Percentiles rank a stretch among this genome's conserved stretches.
Evolutionary conservation across 2,329 filamentous ascomycete genomes (phyloP).

Genomic region (Alternaria postmessia): DNA sequence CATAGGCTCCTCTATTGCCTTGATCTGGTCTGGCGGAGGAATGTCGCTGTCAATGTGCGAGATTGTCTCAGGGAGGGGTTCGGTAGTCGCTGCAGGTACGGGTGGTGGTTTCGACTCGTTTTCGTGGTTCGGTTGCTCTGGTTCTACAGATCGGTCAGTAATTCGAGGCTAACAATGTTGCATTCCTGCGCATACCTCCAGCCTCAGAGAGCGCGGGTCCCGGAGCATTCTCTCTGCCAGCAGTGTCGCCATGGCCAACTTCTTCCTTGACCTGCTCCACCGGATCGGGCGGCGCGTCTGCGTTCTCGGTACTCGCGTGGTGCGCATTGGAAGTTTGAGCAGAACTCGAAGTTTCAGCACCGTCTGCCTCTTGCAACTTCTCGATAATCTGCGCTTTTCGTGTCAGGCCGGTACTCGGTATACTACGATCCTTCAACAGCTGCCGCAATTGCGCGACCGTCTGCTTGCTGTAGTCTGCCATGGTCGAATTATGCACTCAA

Average conservation of each 20-base stretch:
- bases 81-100: conserved; percentile 25
- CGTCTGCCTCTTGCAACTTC: conserved; percentile 50
- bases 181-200: conserved; percentile 27
- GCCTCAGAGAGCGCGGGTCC: conserved; percentile 30
- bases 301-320: conserved; percentile 5
- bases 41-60: conserved; percentile 35
- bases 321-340: not conserved
- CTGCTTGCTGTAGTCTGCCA: conserved; percentile 56
- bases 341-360: conserved; percentile 11
- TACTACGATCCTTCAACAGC: conserved; percentile 57
- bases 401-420: conserved; percentile 56
- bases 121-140: conserved; percentile 8
- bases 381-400: conserved; percentile 60
- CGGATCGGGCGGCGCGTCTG: conserved; percentile 14
- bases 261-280: conserved; percentile 15
- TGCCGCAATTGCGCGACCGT: conserved; percentile 58
- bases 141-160: conserved; percentile 22
- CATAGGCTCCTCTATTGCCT: conserved; percentile 21
- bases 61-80: conserved; percentile 27
- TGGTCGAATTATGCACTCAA: conserved; percentile 19
- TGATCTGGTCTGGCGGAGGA: conserved; percentile 21
- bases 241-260: conserved; percentile 3
- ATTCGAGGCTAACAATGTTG: not conserved
- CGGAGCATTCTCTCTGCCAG: conserved; percentile 4
- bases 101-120: conserved; percentile 12